Evolutionary conservation across 2,329 filamentous ascomycete species (phyloP).

Genomic region (Alternaria brassicicola): DNA sequence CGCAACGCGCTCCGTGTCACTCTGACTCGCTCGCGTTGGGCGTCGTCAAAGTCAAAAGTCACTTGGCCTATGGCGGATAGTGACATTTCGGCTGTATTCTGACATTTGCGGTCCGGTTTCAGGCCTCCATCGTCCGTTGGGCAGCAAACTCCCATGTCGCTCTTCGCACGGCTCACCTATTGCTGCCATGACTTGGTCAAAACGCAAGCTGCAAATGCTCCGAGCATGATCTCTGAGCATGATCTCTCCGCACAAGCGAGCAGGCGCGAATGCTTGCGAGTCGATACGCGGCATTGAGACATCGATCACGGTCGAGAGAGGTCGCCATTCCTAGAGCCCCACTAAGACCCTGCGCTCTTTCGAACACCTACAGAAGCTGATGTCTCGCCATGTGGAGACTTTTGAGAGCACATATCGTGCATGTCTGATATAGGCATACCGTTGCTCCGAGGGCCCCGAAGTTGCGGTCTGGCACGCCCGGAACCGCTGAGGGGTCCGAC

Average conservation of each 20-base stretch:
- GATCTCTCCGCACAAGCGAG: background rate
- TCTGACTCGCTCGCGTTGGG: conserved; percentile 10
- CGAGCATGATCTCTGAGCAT: background rate
- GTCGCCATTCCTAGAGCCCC: conserved; percentile 1
- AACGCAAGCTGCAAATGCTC: background rate
- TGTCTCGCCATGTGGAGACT: conserved; percentile 10
- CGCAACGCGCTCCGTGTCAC: background rate
- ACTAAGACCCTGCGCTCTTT: background rate
- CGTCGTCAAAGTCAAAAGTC: conserved; percentile 2
- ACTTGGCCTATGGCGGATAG: background rate
- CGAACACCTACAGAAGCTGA: background rate
- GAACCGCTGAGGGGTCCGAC: conserved; percentile 1
- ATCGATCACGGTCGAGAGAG: background rate
- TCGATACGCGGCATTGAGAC: background rate
- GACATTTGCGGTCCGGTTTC: background rate
- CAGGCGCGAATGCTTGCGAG: background rate
- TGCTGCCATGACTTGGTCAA: background rate
- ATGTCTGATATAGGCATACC: background rate
- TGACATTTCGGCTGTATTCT: background rate
- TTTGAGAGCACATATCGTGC: background rate
- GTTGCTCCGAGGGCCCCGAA: background rate
- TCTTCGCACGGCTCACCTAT: conserved; percentile 7
- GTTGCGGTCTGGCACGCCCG: conserved; percentile 3
- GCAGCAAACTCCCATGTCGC: conserved; percentile 4
- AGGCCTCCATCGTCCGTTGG: conserved; percentile 5